A percentile compares a stretch with the other conserved stretches of the same genome.
Evolutionary conservation across 2,329 filamentous ascomycete genomes (phyloP).

Genomic region (Claviceps sorghi): DNA sequence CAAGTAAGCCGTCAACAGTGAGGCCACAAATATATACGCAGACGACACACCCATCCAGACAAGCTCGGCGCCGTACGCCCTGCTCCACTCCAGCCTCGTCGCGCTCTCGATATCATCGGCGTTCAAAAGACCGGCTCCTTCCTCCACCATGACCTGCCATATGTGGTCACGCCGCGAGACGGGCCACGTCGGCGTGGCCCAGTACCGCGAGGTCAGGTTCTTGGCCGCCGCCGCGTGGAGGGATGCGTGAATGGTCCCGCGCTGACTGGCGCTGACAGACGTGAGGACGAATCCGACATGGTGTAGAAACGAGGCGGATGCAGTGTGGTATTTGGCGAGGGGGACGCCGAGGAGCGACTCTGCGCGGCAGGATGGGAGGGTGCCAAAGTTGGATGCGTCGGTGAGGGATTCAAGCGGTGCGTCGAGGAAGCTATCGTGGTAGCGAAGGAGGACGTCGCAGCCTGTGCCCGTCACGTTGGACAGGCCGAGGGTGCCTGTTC

Average conservation of each 20-base stretch:
- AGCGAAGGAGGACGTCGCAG: slow-evolving; percentile 2
- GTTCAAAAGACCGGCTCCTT: slow-evolving; percentile 45
- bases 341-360: slow-evolving; percentile 20
- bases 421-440: slow-evolving; percentile 50
- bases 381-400: slow-evolving; percentile 1
- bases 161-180: slow-evolving; percentile 37
- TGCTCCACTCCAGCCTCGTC: slow-evolving; percentile 7
- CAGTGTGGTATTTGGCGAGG: slow-evolving; percentile 48
- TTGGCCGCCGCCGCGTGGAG: slow-evolving; percentile 32
- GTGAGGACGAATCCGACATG: slow-evolving; percentile 32
- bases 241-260: slow-evolving; percentile 26
- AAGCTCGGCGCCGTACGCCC: slow-evolving; percentile 8
- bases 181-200: slow-evolving; percentile 47
- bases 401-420: slow-evolving; percentile 37
- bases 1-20: slow-evolving; percentile 2
- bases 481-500: slow-evolving; percentile 37
- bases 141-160: slow-evolving; percentile 38
- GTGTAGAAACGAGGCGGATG: slow-evolving; percentile 39
- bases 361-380: neutral
- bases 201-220: slow-evolving; percentile 44
- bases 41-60: slow-evolving; percentile 9
- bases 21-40: slow-evolving; percentile 4
- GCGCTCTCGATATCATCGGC: slow-evolving; percentile 42
- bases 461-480: slow-evolving; percentile 3
- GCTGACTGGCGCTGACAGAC: slow-evolving; percentile 24